Evolutionary conservation across 352 stramenopile species (phyloP).

Genomic region (Pythium phragmitis): DNA sequence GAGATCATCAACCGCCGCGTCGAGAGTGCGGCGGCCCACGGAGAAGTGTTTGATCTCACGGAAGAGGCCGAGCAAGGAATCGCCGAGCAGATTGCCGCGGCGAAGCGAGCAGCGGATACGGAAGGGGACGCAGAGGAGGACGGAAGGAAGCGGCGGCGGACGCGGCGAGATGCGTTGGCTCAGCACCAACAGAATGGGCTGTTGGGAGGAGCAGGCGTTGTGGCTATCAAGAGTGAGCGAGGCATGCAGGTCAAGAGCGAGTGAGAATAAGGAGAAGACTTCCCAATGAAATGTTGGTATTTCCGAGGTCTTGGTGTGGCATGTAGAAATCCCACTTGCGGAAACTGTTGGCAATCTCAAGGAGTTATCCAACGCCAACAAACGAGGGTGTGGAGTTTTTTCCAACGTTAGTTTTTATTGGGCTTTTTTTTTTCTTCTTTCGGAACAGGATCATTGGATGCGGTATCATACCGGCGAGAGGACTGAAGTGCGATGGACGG

Average conservation of each 20-base stretch:
- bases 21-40: conserved; percentile 44
- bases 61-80: conserved; percentile 45
- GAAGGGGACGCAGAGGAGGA: conserved; percentile 8
- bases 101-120: conserved; percentile 16
- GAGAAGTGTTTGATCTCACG: conserved; percentile 69
- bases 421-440: too few relatives aligned
- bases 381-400: too few relatives aligned
- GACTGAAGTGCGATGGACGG: not conserved
- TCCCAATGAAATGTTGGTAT: too few relatives aligned
- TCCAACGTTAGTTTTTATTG: too few relatives aligned
- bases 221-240: conserved; percentile 12
- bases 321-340: too few relatives aligned
- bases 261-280: not conserved
- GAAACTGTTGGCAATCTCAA: too few relatives aligned
- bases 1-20: conserved; percentile 66
- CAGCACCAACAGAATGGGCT: not conserved
- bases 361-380: too few relatives aligned
- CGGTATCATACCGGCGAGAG: not conserved
- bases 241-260: conserved; percentile 16
- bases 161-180: conserved; percentile 1
- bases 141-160: conserved; percentile 18
- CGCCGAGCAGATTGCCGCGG: conserved; percentile 18
- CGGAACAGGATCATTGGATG: not conserved
- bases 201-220: not conserved
- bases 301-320: too few relatives aligned